phyloP scores from a whole-genome alignment of 768 basidiomycete genomes.

The Exidia glandulosa region DNA sequence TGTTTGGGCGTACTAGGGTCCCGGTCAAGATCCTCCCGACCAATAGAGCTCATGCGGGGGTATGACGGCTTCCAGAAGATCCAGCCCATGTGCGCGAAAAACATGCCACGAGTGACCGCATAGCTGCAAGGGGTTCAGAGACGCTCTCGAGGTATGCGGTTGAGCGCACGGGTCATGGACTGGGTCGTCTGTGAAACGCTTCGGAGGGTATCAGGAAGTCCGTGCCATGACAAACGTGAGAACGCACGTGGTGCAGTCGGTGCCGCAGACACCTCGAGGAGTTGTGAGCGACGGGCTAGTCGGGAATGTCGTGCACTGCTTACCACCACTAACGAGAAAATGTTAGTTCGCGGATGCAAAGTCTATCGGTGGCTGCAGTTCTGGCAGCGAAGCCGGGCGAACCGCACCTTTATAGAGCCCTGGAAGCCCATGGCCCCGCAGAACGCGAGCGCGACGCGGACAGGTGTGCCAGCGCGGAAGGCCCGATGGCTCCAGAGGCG shows the following conservation, averaged over 20 bases:
- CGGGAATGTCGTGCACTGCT: too few species aligned
- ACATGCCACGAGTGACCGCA: constrained; percentile 58
- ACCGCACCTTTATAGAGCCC: constrained; percentile 60
- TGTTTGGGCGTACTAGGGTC: constrained; percentile 48
- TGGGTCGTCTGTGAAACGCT: constrained; percentile 65
- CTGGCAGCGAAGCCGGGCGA: constrained; percentile 8
- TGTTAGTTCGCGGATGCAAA: too few species aligned
- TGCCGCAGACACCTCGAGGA: constrained; percentile 70
- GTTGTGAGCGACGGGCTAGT: too few species aligned
- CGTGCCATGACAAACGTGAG: neutral
- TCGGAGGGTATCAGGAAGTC: neutral
- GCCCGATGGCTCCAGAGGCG: constrained; percentile 68
- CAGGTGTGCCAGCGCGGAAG: constrained; percentile 45
- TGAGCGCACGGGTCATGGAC: constrained; percentile 49
- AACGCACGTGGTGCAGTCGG: constrained; percentile 59
- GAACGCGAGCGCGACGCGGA: constrained; percentile 48
- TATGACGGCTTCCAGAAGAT: constrained; percentile 71
- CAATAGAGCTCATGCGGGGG: constrained; percentile 47
- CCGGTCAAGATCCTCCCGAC: constrained; percentile 52
- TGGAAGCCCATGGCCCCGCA: constrained; percentile 68
- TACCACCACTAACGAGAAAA: too few species aligned
- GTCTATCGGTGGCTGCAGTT: neutral
- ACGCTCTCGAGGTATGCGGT: neutral
- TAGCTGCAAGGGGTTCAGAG: constrained; percentile 32
- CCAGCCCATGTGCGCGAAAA: constrained; percentile 79